Percentiles rank a stretch among this genome's conserved stretches.
phyloP scores from a whole-genome alignment of 352 stramenopile species.

The Pythium angustatum region DNA sequence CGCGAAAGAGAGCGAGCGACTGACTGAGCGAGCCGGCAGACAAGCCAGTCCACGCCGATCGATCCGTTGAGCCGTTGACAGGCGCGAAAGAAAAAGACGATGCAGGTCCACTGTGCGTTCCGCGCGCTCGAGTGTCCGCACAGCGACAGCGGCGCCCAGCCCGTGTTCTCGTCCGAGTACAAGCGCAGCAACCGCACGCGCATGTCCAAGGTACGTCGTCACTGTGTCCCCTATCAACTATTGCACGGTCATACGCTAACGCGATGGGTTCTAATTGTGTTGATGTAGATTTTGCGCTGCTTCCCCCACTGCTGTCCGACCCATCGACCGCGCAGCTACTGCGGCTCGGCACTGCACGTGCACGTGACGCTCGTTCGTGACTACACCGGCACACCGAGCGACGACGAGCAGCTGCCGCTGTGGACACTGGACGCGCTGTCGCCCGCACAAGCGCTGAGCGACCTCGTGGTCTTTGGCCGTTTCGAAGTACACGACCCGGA shows the following conservation, averaged over 20 bases:
- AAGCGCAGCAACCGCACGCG: conserved; percentile 45
- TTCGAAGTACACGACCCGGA: conserved; percentile 40
- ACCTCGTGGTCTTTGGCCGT: conserved; percentile 35
- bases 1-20: neutral
- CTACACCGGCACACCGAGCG: neutral
- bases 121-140: conserved; percentile 35
- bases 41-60: conserved; percentile 7
- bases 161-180: conserved; percentile 31
- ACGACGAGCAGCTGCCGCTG: conserved; percentile 23
- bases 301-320: conserved; percentile 61
- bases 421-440: conserved; percentile 19
- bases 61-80: neutral
- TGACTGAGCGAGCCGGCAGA: neutral
- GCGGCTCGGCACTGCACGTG: conserved; percentile 42
- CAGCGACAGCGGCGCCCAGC: conserved; percentile 5
- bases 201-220: conserved; percentile 42
- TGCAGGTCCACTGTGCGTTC: conserved; percentile 37
- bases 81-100: neutral
- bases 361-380: conserved; percentile 21
- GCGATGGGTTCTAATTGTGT: neutral
- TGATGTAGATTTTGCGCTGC: conserved; percentile 50
- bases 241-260: too few species aligned
- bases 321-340: conserved; percentile 52
- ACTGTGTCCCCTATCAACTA: neutral
- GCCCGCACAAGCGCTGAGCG: neutral